phyloP scores from a whole-genome alignment of 352 stramenopile genomes.

The Globisporangium spinosum region DNA sequence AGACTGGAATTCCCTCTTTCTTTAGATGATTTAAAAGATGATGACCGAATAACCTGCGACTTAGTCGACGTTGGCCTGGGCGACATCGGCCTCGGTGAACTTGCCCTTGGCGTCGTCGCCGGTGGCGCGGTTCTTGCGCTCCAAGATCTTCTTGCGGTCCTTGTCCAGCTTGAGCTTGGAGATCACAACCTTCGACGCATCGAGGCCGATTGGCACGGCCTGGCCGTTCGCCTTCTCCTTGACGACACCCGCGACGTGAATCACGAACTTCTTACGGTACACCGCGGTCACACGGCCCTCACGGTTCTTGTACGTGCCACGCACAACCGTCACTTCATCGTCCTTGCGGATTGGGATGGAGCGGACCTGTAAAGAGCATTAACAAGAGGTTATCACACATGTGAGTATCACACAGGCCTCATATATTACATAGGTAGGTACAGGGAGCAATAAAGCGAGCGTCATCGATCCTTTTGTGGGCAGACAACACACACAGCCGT shows the following conservation, averaged over 20 bases:
- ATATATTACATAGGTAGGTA: background rate
- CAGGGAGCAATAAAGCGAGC: background rate
- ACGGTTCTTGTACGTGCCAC: constrained; percentile 96
- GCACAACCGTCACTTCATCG: constrained; percentile 98
- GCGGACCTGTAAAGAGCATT: constrained; percentile 71
- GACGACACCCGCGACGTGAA: constrained; percentile 98
- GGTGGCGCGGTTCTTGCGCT: constrained; percentile 95
- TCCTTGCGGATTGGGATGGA: constrained; percentile 99
- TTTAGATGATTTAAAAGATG: constrained; percentile 16
- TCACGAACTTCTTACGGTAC: constrained; percentile 99
- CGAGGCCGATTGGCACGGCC: constrained; percentile 95
- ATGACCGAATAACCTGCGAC: constrained; percentile 6
- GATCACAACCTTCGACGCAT: constrained; percentile 98
- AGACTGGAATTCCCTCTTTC: constrained; percentile 35
- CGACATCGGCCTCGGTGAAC: constrained; percentile 87
- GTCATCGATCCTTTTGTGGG: constrained; percentile 7
- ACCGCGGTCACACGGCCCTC: constrained; percentile 97
- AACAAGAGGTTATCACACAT: background rate
- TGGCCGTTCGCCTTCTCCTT: constrained; percentile 98
- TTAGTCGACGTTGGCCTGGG: constrained; percentile 90
- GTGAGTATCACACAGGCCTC: background rate
- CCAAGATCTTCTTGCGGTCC: constrained; percentile 98
- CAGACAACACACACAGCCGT: background rate
- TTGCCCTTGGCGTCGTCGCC: constrained; percentile 85
- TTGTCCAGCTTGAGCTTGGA: constrained; percentile 99